Evolutionary conservation across 2,329 filamentous ascomycete genomes (phyloP).

Genomic region (Acarospora socialis): DNA sequence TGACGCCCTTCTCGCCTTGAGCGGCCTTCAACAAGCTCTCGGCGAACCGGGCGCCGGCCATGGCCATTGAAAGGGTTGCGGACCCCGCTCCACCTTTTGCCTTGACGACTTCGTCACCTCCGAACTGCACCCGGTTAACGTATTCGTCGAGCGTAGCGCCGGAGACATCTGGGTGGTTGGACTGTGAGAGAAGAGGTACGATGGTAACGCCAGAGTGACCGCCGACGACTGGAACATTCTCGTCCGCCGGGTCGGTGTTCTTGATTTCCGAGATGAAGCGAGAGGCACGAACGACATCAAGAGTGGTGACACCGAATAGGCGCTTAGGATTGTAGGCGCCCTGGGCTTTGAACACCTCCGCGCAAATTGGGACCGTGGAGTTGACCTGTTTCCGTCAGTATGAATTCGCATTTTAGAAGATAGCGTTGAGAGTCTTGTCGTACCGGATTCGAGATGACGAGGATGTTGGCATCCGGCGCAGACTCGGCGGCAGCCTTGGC

Average conservation of each 20-base stretch:
- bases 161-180: slow-evolving; percentile 68
- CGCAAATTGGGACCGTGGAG: slow-evolving; percentile 95
- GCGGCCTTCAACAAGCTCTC: slow-evolving; percentile 87
- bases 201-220: slow-evolving; percentile 98
- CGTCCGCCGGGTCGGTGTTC: slow-evolving; percentile 73
- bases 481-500: slow-evolving; percentile 87
- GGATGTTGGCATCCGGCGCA: slow-evolving; percentile 81
- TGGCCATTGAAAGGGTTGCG: slow-evolving; percentile 96
- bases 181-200: slow-evolving; percentile 92
- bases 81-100: slow-evolving; percentile 97
- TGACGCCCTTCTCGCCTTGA: slow-evolving; percentile 84
- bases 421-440: slow-evolving; percentile 17
- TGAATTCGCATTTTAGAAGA: not conserved
- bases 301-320: slow-evolving; percentile 97
- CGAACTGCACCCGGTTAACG: slow-evolving; percentile 92
- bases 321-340: slow-evolving; percentile 99
- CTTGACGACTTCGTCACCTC: slow-evolving; percentile 97
- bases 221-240: slow-evolving; percentile 92
- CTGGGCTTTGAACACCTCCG: slow-evolving; percentile 88
- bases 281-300: slow-evolving; percentile 93
- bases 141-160: slow-evolving; percentile 62
- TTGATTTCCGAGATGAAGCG: slow-evolving; percentile 96
- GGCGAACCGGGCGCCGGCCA: slow-evolving; percentile 74
- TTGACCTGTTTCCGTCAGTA: slow-evolving; percentile 74
- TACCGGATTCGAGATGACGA: slow-evolving; percentile 96